Base-by-base conservation (phyloP, 2,329 filamentous ascomycete species). In the Clarireedia monteithiana region DNA sequence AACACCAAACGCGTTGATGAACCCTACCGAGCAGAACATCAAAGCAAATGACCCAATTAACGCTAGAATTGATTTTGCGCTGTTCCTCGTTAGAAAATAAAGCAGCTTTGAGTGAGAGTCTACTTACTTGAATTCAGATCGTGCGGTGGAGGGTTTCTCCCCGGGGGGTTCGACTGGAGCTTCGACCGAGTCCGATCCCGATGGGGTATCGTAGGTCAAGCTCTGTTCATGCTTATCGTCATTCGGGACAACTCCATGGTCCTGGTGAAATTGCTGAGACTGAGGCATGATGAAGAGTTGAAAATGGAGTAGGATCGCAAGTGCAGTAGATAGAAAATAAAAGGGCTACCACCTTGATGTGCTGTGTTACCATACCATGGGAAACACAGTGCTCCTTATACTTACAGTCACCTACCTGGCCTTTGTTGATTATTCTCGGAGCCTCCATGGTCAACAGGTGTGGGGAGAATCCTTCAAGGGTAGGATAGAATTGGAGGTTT, bases 1-100 rank as follows among this genome's bases (percentile, higher is more conserved):
- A 2, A 70, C 64, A 3, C 70, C 69, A 47, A 70, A 71, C 20
- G 67, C 66, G 40, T 71, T 71, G 44, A 70, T 49, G 53, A 66
- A 69, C 15, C 70, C 70, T 10, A 70, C 65, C 4, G 64, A 66
- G 59, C 63, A 68, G 34, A 68, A 70, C 6, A 68, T 56, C 3
- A 59, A 55, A 4, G 59, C 58, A 27, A 60, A 63, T 17, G 57
- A 44, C 23, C 63, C 61, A 44, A 55, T 20, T 1, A 63, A 36
- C 2, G 53, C 54, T 5, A 62, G 50, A 10, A 20, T 48, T 48
- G 62, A 53, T 54, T 45, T 46, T 6, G 52, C 23, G 42, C 50
- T 59, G 40, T 2, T 23, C 9, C 14, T 26, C 12, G 34, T 48
- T 15, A 42, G 42, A 23, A 15, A n/a, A 38, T 2, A 7, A 7